Percentiles rank a stretch among this genome's conserved stretches.
phyloP scores from a whole-genome alignment of 257 asterid species.

The Forsythia suspensa region DNA sequence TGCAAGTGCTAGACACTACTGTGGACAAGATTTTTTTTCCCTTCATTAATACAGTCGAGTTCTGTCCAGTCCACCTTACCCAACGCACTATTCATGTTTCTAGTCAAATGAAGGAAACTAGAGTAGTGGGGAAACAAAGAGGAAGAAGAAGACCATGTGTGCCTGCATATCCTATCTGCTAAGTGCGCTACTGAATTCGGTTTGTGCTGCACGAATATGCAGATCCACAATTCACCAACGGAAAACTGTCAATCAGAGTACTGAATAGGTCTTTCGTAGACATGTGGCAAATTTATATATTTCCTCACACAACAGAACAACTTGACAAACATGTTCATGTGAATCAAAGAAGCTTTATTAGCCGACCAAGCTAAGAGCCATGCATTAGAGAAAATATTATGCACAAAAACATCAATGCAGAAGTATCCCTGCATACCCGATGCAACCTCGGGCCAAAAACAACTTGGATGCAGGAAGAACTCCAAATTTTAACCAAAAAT shows the following conservation, averaged over 20 bases:
- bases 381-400: too few relatives aligned
- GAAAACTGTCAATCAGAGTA: too few relatives aligned
- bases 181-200: too few relatives aligned
- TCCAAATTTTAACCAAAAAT: background rate
- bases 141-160: background rate
- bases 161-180: background rate
- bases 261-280: too few relatives aligned
- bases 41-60: background rate
- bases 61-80: background rate
- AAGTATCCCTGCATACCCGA: background rate
- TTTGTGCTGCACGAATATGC: too few relatives aligned
- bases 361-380: too few relatives aligned
- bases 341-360: too few relatives aligned
- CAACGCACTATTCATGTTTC: background rate
- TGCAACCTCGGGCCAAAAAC: background rate
- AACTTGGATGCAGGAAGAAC: background rate
- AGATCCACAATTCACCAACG: too few relatives aligned
- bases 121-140: background rate
- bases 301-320: too few relatives aligned
- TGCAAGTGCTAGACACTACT: background rate
- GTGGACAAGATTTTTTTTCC: background rate
- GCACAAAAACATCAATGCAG: too few relatives aligned
- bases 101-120: background rate
- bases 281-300: too few relatives aligned
- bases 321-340: too few relatives aligned